phyloP scores from a whole-genome alignment of 352 stramenopile species.

The Globisporangium ultimum region DNA sequence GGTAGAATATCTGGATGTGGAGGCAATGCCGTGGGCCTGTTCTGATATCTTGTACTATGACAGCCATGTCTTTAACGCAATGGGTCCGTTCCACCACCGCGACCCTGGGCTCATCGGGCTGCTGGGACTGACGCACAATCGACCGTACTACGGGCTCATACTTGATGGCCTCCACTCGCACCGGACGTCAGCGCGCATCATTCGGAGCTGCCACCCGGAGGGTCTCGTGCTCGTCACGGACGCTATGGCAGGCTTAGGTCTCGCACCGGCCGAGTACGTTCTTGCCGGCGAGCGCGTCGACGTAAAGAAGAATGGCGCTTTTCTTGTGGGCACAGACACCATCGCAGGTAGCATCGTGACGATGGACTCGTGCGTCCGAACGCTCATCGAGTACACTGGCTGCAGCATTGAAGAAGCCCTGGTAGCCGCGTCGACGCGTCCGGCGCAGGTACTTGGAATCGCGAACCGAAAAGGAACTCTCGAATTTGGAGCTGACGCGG shows the following conservation, averaged over 20 bases:
- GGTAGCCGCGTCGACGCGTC: slow-evolving; percentile 68
- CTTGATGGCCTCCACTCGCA: slow-evolving; percentile 88
- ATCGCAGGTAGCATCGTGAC: slow-evolving; percentile 83
- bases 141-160: slow-evolving; percentile 83
- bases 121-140: slow-evolving; percentile 43
- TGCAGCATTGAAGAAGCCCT: slow-evolving; percentile 78
- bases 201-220: slow-evolving; percentile 70
- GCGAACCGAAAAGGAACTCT: slow-evolving; percentile 65
- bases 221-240: slow-evolving; percentile 84
- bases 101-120: slow-evolving; percentile 88
- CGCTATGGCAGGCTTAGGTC: slow-evolving; percentile 80
- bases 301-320: slow-evolving; percentile 34
- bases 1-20: not conserved
- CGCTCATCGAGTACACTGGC: slow-evolving; percentile 77
- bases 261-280: slow-evolving; percentile 64
- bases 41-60: not conserved
- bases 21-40: not conserved
- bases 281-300: slow-evolving; percentile 71
- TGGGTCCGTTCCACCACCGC: slow-evolving; percentile 89
- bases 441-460: slow-evolving; percentile 65
- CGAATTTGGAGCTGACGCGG: slow-evolving; percentile 65
- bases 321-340: slow-evolving; percentile 69
- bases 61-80: slow-evolving; percentile 90
- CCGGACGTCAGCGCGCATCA: slow-evolving; percentile 73
- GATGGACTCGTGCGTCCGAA: slow-evolving; percentile 80